These are phyloP conservation scores for Yarrowia osloensis DNA, from an alignment of 805 yeast species.

Conservation along the genomic window DNA sequence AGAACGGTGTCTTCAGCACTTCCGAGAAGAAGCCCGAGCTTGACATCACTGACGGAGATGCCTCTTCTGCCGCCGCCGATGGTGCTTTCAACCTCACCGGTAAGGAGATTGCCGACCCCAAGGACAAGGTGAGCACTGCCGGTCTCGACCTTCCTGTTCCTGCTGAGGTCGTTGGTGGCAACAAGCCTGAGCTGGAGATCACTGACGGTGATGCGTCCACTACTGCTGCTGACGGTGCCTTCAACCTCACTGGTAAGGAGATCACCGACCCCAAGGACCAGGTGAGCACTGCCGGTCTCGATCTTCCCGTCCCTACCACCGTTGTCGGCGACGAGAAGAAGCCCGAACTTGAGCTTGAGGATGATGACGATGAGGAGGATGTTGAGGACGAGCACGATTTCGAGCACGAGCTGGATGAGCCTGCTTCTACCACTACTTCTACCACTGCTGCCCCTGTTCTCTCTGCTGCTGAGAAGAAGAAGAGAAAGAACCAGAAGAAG, in stretches of 20 bases:
- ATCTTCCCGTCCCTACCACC: conserved; percentile 2
- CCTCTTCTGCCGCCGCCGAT: background rate
- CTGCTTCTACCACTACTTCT: background rate
- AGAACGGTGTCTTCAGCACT: conserved; percentile 25
- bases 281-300: conserved; percentile 16
- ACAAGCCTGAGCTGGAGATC: background rate
- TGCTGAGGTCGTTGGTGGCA: background rate
- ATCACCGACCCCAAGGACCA: conserved; percentile 6
- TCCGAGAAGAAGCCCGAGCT: conserved; percentile 7
- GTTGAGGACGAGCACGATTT: conserved; percentile 22
- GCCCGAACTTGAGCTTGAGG: conserved; percentile 21
- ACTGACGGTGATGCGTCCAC: conserved; percentile 11
- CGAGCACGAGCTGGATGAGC: conserved; percentile 14
- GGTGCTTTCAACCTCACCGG: conserved; percentile 17
- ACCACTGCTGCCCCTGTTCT: conserved; percentile 14
- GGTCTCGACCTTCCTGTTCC: conserved; percentile 11
- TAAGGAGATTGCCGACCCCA: background rate
- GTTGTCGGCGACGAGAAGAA: conserved; percentile 16
- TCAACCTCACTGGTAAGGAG: conserved; percentile 11
- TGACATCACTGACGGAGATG: background rate
- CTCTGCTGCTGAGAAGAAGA: conserved; percentile 26
- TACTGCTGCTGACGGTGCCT: background rate
- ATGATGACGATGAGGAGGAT: conserved; percentile 19
- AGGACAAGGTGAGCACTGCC: conserved; percentile 20
- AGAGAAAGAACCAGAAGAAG: conserved; percentile 17